A percentile compares a stretch with the other conserved stretches of the same genome.
Conservation (phyloP, 495 filamentous ascomycete genomes). For the Rostrohypoxylon terebratum region DNA sequence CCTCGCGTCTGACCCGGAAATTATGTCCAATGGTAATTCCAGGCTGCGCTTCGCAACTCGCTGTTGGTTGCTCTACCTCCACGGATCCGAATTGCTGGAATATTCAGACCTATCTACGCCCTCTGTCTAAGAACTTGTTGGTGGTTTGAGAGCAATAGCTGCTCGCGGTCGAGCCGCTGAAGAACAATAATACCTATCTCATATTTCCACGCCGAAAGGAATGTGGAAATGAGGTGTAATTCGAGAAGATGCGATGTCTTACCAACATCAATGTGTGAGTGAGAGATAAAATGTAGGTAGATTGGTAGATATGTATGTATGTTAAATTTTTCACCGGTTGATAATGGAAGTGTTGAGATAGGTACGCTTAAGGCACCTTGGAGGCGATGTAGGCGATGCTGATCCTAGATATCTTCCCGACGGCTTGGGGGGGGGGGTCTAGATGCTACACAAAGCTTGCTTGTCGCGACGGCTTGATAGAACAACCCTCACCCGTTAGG, state of each 20-base stretch:
- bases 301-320: background rate
- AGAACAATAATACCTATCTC: conserved; percentile 12
- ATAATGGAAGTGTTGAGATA: conserved; percentile 1
- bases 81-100: conserved; percentile 33
- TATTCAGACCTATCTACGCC: conserved; percentile 35
- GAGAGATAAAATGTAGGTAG: background rate
- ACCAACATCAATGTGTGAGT: conserved; percentile 25
- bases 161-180: conserved; percentile 33
- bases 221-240: conserved; percentile 36
- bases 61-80: conserved; percentile 49
- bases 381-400: conserved; percentile 23
- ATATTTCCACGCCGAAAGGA: conserved; percentile 23
- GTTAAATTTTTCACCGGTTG: conserved; percentile 21
- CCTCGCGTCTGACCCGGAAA: conserved; percentile 53
- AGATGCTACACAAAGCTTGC: conserved; percentile 46
- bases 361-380: background rate
- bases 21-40: conserved; percentile 55
- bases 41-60: conserved; percentile 39
- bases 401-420: conserved; percentile 36
- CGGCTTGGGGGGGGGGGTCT: conserved; percentile 36
- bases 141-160: conserved; percentile 10
- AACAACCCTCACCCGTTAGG: conserved; percentile 39
- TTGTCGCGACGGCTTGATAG: conserved; percentile 45
- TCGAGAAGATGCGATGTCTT: conserved; percentile 14
- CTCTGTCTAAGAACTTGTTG: conserved; percentile 11